Evolutionary conservation across 345 rosid genomes (phyloP).

Genomic region (Firmiana major): DNA sequence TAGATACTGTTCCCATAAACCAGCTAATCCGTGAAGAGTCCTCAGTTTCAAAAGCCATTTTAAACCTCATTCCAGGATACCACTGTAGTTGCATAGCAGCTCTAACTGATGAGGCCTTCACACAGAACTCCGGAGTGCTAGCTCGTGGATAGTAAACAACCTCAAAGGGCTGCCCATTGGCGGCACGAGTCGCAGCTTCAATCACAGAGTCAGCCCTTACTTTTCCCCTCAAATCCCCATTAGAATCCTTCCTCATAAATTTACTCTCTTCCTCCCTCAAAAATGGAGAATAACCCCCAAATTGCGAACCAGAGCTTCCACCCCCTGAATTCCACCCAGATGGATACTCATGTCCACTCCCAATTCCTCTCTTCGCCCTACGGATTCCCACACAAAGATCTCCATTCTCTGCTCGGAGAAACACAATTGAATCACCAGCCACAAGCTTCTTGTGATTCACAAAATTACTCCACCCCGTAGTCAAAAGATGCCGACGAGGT

Average conservation of each 20-base stretch:
- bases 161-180: slow-evolving; percentile 67
- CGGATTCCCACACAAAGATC: slow-evolving; percentile 93
- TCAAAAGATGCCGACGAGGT: slow-evolving; percentile 89
- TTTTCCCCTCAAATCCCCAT: slow-evolving; percentile 44
- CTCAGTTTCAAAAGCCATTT: slow-evolving; percentile 96
- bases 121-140: slow-evolving; percentile 80
- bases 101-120: slow-evolving; percentile 58
- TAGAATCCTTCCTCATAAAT: slow-evolving; percentile 34
- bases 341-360: slow-evolving; percentile 57
- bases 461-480: slow-evolving; percentile 98
- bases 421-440: slow-evolving; percentile 93
- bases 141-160: slow-evolving; percentile 85
- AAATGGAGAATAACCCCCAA: slow-evolving; percentile 46
- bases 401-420: slow-evolving; percentile 79
- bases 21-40: slow-evolving; percentile 93
- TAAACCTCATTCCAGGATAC: slow-evolving; percentile 90
- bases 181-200: slow-evolving; percentile 67
- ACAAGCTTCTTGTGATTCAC: slow-evolving; percentile 97
- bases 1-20: slow-evolving; percentile 92
- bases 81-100: slow-evolving; percentile 75
- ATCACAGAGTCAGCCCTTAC: slow-evolving; percentile 61
- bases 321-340: slow-evolving; percentile 66
- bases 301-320: slow-evolving; percentile 44
- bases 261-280: slow-evolving; percentile 57
- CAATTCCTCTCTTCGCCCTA: slow-evolving; percentile 79